Evolutionary conservation across 1,284 basidiomycete species (phyloP), one percentile per base, ranked within the genome.

Genomic region (Microbotryomycetes sp.): DNA sequence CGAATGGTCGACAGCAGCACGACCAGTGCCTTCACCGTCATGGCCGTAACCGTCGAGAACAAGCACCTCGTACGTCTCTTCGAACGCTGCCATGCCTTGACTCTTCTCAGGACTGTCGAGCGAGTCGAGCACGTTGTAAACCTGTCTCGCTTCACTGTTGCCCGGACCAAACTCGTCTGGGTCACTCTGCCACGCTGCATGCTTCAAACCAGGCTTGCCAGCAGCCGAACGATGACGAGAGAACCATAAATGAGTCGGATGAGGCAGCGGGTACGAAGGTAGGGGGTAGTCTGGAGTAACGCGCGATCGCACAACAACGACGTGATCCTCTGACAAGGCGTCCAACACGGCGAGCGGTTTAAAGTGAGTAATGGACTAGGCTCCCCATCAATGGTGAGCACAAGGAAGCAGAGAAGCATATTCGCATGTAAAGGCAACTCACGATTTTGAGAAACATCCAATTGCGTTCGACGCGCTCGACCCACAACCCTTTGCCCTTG

Each of bases 371-470:
- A 60, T 21, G 4, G 59, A 54, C 65, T 66, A 3, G 24, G 16
- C 15, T 4, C 1, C 15, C 3, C 2, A 26, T 24, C 23, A 16
- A 18, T 1, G 2, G 28, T 50, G 49, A 54, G 46, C 16, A 15
- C 24, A 5, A 27, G 13, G 27, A 41, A 9, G 35, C 9, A 11
- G 35, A 41, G 35, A 41, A 41, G 18, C 35, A 18, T 41, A 11
- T 41, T n/a, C n/a, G n/a, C n/a, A n/a, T n/a, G n/a, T 29, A 15
- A 18, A 29, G 7, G 7, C 21, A 4, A 51, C 65, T 28, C 29
- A 66, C 66, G 2, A 68, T 48, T 52, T 63, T 68, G 45, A 68
- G 35, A 31, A 63, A 63, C 13, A 64, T 52, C 66, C 66, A 68
- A 35, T 68, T 68, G 28, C 66, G 53, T 35, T 68, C 66, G 35